These are phyloP conservation scores for Delphinella strobiligena DNA, from an alignment of 2,329 filamentous ascomycete species.

Conservation along the genomic window DNA sequence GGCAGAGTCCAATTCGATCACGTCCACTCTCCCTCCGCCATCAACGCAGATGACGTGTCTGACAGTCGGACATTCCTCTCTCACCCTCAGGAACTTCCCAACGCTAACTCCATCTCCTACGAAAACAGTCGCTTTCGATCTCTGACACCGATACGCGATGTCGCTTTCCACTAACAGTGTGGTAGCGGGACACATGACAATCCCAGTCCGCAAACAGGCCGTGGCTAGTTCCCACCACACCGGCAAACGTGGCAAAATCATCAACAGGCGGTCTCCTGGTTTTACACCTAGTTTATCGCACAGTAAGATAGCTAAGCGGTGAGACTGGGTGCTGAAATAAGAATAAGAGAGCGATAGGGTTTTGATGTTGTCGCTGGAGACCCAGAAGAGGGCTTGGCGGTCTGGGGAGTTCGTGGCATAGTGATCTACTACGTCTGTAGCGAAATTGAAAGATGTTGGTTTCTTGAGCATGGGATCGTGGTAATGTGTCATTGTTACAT, in stretches of 20 bases:
- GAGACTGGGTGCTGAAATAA: conserved; percentile 25
- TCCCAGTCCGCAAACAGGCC: conserved; percentile 23
- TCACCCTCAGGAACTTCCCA: conserved; percentile 21
- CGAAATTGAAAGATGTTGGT: conserved; percentile 28
- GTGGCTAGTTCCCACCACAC: conserved; percentile 28
- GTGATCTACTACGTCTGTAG: conserved; percentile 28
- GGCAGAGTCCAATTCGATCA: conserved; percentile 16
- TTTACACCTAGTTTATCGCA: conserved; percentile 19
- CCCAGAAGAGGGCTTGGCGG: conserved; percentile 26
- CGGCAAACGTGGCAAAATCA: conserved; percentile 25
- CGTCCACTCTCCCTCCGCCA: conserved; percentile 12
- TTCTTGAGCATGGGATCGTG: too few relatives aligned
- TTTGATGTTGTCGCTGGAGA: conserved; percentile 20
- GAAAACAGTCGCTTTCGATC: conserved; percentile 24
- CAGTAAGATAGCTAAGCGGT: conserved; percentile 24
- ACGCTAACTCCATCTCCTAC: conserved; percentile 25
- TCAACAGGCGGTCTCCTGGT: conserved; percentile 23
- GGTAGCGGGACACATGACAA: conserved; percentile 28
- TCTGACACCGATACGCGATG: conserved; percentile 25
- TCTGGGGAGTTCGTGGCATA: conserved; percentile 21
- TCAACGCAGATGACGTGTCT: conserved; percentile 22
- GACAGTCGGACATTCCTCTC: conserved; percentile 20
- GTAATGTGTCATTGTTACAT: too few relatives aligned
- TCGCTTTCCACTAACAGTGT: conserved; percentile 27
- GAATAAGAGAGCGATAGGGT: conserved; percentile 21